Evolutionary conservation across 371 early-diverging fungal species (phyloP).

Genomic region (Mucor irregularis): DNA sequence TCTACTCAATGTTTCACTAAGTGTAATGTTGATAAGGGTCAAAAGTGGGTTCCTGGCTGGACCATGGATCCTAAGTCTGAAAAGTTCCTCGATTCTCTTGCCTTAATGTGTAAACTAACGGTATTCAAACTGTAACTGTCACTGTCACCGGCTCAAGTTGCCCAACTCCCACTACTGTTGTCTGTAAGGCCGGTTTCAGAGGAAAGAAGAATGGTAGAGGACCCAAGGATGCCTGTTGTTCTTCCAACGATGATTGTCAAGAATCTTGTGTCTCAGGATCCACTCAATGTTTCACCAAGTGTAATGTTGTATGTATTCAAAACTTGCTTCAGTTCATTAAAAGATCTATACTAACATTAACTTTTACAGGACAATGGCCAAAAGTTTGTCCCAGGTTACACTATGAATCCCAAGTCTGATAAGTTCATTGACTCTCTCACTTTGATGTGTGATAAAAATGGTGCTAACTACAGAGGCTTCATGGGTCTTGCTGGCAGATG

Average conservation of each 20-base stretch:
- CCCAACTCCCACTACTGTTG: conserved; percentile 8
- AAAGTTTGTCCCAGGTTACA: neutral
- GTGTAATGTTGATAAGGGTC: too few species aligned
- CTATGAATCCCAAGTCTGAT: too few species aligned
- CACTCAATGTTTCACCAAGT: conserved; percentile 7
- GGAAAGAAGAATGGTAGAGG: conserved; percentile 20
- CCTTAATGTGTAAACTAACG: too few species aligned
- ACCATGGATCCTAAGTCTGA: conserved; percentile 3
- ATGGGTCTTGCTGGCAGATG: too few species aligned
- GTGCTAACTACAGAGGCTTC: too few species aligned
- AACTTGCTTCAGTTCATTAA: too few species aligned
- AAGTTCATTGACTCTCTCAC: too few species aligned
- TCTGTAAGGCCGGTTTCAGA: conserved; percentile 15
- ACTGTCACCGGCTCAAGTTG: conserved; percentile 9
- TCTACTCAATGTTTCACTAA: too few species aligned
- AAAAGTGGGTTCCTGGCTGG: conserved; percentile 1
- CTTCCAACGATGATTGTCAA: conserved; percentile 9
- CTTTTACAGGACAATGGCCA: conserved; percentile 2
- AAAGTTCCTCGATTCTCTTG: conserved; percentile 21
- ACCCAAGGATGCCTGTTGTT: neutral
- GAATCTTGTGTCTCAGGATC: conserved; percentile 17
- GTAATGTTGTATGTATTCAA: too few species aligned
- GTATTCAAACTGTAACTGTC: conserved; percentile 16
- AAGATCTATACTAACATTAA: too few species aligned
- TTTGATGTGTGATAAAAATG: too few species aligned